Percentiles rank a stretch among this genome's conserved stretches.
phyloP scores from a whole-genome alignment of 2,329 filamentous ascomycete species.

The Apiospora sp. region DNA sequence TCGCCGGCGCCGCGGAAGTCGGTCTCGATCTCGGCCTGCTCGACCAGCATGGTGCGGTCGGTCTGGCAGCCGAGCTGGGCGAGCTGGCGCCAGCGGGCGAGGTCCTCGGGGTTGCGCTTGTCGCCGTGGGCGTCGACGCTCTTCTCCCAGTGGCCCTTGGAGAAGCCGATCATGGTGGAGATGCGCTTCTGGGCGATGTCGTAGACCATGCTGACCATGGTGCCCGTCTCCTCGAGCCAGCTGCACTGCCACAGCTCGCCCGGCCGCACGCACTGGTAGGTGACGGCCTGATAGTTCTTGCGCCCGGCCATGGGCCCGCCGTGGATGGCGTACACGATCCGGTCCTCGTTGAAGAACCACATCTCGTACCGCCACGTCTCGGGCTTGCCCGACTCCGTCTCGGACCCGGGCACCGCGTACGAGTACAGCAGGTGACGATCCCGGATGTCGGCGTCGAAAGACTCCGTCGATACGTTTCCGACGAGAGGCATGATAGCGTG shows the following conservation, averaged over 20 bases:
- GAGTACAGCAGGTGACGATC: conserved; percentile 31
- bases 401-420: conserved; percentile 26
- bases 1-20: conserved; percentile 57
- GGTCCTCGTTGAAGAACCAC: conserved; percentile 64
- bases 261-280: conserved; percentile 64
- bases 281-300: conserved; percentile 60
- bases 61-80: conserved; percentile 57
- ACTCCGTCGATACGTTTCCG: conserved; percentile 26
- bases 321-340: conserved; percentile 66
- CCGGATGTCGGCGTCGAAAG: conserved; percentile 29
- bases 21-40: conserved; percentile 61
- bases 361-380: conserved; percentile 64
- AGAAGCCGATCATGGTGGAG: conserved; percentile 62
- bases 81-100: conserved; percentile 59
- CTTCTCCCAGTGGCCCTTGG: conserved; percentile 63
- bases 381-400: conserved; percentile 29
- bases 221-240: conserved; percentile 68
- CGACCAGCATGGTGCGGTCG: conserved; percentile 58
- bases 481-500: conserved; percentile 25
- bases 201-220: conserved; percentile 62
- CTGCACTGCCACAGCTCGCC: conserved; percentile 68
- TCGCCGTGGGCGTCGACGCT: conserved; percentile 60
- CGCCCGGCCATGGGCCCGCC: conserved; percentile 66
- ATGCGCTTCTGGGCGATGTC: conserved; percentile 59
- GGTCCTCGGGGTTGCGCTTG: conserved; percentile 59